phyloP scores from a whole-genome alignment of 306 rosid genomes.

The Argentina anserina region DNA sequence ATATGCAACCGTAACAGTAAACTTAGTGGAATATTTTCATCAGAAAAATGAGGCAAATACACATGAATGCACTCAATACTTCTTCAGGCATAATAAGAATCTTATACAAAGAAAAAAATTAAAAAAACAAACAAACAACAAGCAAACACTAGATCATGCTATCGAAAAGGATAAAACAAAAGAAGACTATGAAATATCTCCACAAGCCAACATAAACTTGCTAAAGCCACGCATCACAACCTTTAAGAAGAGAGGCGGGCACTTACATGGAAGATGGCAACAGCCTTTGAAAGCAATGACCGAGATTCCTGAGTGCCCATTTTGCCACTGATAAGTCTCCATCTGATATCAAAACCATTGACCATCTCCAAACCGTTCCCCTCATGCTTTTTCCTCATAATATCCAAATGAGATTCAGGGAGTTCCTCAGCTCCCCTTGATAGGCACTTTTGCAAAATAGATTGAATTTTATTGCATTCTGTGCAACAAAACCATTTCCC shows the following conservation, averaged over 20 bases:
- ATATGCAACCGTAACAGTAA: background rate
- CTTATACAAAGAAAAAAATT: no score
- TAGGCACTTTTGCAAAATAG: constrained; percentile 66
- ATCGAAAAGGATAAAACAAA: background rate
- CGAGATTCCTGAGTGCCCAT: constrained; percentile 83
- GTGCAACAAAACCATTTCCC: constrained; percentile 93
- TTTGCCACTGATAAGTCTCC: constrained; percentile 89
- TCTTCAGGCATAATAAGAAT: no score
- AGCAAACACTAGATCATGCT: background rate
- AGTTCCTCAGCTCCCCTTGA: constrained; percentile 66
- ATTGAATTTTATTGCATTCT: constrained; percentile 74
- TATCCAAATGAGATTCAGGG: constrained; percentile 64
- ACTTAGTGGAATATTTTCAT: no score
- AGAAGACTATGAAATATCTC: background rate
- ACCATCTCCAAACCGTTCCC: constrained; percentile 51
- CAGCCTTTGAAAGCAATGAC: constrained; percentile 72
- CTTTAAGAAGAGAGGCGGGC: constrained; percentile 11
- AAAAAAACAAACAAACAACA: no score
- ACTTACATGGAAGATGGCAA: constrained; percentile 83
- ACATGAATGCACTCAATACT: no score
- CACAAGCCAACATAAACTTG: background rate
- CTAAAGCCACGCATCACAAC: background rate
- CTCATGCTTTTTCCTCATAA: constrained; percentile 62
- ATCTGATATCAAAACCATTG: constrained; percentile 66
- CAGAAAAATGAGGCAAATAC: no score